Conservation (phyloP, 2,329 filamentous ascomycete genomes). For the Ophiocordyceps camponoti-floridani region DNA sequence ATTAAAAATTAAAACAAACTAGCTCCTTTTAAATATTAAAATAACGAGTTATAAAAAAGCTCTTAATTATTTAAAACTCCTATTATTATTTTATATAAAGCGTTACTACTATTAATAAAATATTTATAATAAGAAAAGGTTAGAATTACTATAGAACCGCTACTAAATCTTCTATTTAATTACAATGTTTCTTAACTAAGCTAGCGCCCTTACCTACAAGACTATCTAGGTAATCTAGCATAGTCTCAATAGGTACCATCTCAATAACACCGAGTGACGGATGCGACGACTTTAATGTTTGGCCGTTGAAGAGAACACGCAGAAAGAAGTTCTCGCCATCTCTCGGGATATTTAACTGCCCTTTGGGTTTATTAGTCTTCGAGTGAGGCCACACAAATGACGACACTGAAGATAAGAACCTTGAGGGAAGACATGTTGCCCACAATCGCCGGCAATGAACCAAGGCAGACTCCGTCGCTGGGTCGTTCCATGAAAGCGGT, state of each 20-base stretch:
- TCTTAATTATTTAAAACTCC: no score
- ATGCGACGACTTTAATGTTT: conserved; percentile 47
- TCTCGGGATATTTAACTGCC: background rate
- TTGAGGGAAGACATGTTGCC: background rate
- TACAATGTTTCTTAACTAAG: conserved; percentile 19
- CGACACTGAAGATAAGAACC: background rate
- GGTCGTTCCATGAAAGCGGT: no score
- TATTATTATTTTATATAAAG: no score
- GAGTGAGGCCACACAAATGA: no score
- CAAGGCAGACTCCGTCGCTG: background rate
- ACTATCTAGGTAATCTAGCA: conserved; percentile 55
- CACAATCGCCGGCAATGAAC: background rate
- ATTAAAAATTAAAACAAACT: no score
- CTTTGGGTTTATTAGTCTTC: background rate
- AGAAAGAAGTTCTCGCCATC: conserved; percentile 25
- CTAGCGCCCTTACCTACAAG: conserved; percentile 39
- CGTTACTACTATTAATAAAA: no score
- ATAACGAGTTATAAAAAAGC: no score
- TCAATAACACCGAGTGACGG: conserved; percentile 50
- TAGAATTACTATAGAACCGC: no score
- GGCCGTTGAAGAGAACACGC: conserved; percentile 54
- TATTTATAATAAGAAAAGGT: no score
- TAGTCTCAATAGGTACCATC: conserved; percentile 47
- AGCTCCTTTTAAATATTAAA: no score
- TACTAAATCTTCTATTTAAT: no score